Evolutionary conservation across 202 grass and related monocot genomes (phyloP), one percentile per base, ranked within the genome.

Genomic region (Brachypodium distachyon): DNA sequence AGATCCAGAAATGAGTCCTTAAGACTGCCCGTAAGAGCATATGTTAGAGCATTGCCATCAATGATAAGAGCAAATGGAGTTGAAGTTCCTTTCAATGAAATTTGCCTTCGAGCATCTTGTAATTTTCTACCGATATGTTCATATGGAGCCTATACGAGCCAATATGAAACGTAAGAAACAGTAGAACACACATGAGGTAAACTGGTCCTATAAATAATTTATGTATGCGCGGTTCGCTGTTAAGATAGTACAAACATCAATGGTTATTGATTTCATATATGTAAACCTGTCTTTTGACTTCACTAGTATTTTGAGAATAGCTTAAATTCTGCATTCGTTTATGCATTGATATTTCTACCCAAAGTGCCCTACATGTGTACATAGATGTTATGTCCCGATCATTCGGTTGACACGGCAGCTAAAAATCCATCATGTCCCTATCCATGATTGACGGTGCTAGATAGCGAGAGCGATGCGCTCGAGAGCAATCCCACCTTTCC

Each of bases 31-130:
- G 73, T 80, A 40, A 93, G 77, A 81, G 86, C 90, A 93, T 89
- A 79, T 68, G 80, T 72, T 58, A 93, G 72, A 56, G 90, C 87
- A 81, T 81, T 83, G 36, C 90, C 90, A 66, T 93, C 90, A 82
- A 93, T 84, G 16, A 93, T 87, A 69, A 93, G 90, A 82, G 90
- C 86, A 78, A 89, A 89, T 13, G 52, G 74, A 70, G 84, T 72
- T 78, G 80, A 85, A 74, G 67, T 81, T 86, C 73, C 77, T 84
- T 84, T 88, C 54, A n/a, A 42, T 48, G 34, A 84, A 76, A 84
- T 80, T 50, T 77, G 62, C 46, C 19, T 70, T 33, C 46, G 50
- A 58, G 86, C 86, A 28, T 89, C 86, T 78, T 59, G 47, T 61
- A 93, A 47, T 81, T 93, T 85, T 67, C 79, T 84, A 44, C 71